These are phyloP conservation scores for Cercospora zeae-maydis DNA, from an alignment of 2,329 filamentous ascomycete genomes.

Conservation along the genomic window DNA sequence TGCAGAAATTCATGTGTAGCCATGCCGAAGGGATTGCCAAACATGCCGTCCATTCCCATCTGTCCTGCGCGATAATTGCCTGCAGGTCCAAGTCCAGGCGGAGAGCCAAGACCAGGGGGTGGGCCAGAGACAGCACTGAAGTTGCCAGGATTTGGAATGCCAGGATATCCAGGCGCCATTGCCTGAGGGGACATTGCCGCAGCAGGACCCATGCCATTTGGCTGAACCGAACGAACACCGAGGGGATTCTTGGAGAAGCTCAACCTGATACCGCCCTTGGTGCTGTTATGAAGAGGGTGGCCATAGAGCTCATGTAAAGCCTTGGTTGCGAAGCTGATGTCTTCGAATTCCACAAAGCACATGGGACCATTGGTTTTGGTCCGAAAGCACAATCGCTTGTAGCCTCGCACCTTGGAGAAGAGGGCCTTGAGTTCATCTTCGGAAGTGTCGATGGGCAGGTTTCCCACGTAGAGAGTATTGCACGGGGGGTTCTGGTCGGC, in stretches of 20 bases:
- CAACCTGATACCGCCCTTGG: constrained; percentile 89
- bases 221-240: constrained; percentile 78
- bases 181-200: constrained; percentile 51
- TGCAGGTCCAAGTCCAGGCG: constrained; percentile 48
- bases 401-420: constrained; percentile 89
- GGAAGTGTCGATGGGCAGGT: constrained; percentile 84
- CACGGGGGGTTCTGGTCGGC: constrained; percentile 96
- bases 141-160: constrained; percentile 62
- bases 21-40: constrained; percentile 30
- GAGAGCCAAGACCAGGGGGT: constrained; percentile 74
- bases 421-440: constrained; percentile 93
- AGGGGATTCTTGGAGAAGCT: constrained; percentile 98
- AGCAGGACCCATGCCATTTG: constrained; percentile 51
- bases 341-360: constrained; percentile 99
- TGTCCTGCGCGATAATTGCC: constrained; percentile 19
- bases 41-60: constrained; percentile 30
- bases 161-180: constrained; percentile 55
- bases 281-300: constrained; percentile 78
- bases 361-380: constrained; percentile 95
- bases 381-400: constrained; percentile 90
- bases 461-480: constrained; percentile 98
- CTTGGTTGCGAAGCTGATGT: constrained; percentile 86
- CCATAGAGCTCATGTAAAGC: constrained; percentile 88
- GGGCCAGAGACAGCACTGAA: constrained; percentile 59
- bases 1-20: constrained; percentile 23